Conservation (phyloP, 2,329 filamentous ascomycete species). For the Epichloe elymi region DNA sequence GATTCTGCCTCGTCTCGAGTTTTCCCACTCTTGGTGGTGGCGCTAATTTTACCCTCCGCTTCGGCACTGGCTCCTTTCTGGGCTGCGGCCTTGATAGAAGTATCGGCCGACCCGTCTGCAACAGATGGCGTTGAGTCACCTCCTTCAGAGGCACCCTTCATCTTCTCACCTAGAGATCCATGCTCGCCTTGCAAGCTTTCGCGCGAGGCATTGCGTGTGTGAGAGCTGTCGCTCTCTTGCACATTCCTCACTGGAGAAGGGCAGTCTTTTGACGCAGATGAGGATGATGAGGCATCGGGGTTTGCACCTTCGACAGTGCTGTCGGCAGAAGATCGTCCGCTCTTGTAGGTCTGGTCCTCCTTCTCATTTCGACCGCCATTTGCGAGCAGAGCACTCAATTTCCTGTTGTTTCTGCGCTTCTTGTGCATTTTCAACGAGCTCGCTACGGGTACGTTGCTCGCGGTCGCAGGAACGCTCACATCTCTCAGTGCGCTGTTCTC, state of each 20-base stretch:
- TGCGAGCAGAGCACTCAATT: background rate
- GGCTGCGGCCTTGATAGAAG: background rate
- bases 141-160: too few relatives aligned
- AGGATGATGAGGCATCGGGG: background rate
- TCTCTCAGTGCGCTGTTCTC: background rate
- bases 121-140: background rate
- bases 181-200: background rate
- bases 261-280: background rate
- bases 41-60: background rate
- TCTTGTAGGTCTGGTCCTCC: background rate
- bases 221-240: too few relatives aligned
- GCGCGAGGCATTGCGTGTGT: background rate
- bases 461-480: background rate
- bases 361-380: background rate
- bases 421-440: constrained; percentile 1
- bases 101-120: background rate
- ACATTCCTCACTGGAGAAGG: background rate
- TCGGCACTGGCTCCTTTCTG: background rate
- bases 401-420: background rate
- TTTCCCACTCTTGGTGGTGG: background rate
- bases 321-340: background rate
- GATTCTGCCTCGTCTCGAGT: too few relatives aligned
- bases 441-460: background rate
- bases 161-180: background rate
- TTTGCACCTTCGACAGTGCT: background rate